These are phyloP conservation scores for Colletotrichum sansevieriae DNA, from an alignment of 2,329 filamentous ascomycete genomes.

Conservation along the genomic window DNA sequence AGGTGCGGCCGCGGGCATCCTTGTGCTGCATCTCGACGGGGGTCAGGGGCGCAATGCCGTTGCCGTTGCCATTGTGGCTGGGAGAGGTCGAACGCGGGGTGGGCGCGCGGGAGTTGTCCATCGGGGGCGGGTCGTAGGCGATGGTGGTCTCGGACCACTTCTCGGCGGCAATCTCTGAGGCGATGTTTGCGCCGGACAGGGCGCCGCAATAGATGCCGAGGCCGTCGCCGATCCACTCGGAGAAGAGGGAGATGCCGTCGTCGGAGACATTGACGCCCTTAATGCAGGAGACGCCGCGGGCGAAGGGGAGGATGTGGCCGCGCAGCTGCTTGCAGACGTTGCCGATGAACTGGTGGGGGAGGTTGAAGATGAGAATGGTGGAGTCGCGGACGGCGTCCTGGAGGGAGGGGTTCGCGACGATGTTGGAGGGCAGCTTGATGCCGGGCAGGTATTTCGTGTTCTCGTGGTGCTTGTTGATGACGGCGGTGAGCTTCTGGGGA, in stretches of 20 bases:
- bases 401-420: conserved; percentile 86
- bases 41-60: conserved; percentile 49
- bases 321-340: conserved; percentile 86
- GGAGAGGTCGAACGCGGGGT: conserved; percentile 66
- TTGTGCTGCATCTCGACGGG: conserved; percentile 72
- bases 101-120: conserved; percentile 83
- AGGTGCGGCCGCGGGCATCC: conserved; percentile 75
- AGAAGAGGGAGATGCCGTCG: conserved; percentile 89
- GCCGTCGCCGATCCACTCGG: conserved; percentile 91
- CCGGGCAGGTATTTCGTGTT: conserved; percentile 98
- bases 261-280: conserved; percentile 96
- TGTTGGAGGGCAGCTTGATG: conserved; percentile 84
- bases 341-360: conserved; percentile 95
- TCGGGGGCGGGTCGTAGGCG: conserved; percentile 90
- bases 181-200: conserved; percentile 95
- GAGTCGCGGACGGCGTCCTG: conserved; percentile 84
- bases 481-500: conserved; percentile 86
- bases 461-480: conserved; percentile 95
- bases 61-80: conserved; percentile 58
- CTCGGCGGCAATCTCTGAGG: conserved; percentile 92
- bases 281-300: conserved; percentile 95
- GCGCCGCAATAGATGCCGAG: conserved; percentile 97
- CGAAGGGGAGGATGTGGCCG: conserved; percentile 91
- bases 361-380: conserved; percentile 94
- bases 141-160: conserved; percentile 98